Percentiles rank a stretch among this genome's conserved stretches.
Conservation (phyloP, 2,329 filamentous ascomycete species). For the Emergomyces pasteurianus region DNA sequence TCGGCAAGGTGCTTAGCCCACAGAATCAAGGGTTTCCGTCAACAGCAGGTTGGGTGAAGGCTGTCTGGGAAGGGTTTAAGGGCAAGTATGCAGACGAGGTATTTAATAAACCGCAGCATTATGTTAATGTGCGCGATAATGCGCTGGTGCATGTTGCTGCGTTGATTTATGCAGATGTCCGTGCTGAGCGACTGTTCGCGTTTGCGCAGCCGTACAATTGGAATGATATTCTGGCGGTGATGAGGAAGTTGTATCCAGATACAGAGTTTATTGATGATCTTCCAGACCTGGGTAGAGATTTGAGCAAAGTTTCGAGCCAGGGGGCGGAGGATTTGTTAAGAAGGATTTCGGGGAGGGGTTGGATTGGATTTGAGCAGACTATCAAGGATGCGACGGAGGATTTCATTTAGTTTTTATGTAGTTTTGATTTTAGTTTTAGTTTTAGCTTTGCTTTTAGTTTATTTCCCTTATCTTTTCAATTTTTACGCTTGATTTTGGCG, state of each 20-base stretch:
- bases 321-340: constrained; percentile 20
- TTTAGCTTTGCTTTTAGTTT: background rate
- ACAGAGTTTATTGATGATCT: constrained; percentile 22
- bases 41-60: constrained; percentile 13
- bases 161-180: constrained; percentile 34
- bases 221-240: constrained; percentile 29
- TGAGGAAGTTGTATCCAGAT: constrained; percentile 30
- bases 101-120: constrained; percentile 26
- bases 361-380: constrained; percentile 19
- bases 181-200: constrained; percentile 42
- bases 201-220: constrained; percentile 39
- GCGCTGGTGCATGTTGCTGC: constrained; percentile 44
- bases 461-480: background rate
- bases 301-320: constrained; percentile 14
- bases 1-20: constrained; percentile 25
- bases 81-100: constrained; percentile 5
- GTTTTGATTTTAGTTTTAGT: background rate
- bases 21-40: constrained; percentile 16
- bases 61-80: constrained; percentile 10
- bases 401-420: background rate
- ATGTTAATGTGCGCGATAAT: constrained; percentile 37
- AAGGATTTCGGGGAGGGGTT: constrained; percentile 19
- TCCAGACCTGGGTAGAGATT: constrained; percentile 13
- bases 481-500: background rate
- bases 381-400: background rate